Conservation (phyloP, 2,329 filamentous ascomycete genomes). For the Gaeumannomyces tritici region DNA sequence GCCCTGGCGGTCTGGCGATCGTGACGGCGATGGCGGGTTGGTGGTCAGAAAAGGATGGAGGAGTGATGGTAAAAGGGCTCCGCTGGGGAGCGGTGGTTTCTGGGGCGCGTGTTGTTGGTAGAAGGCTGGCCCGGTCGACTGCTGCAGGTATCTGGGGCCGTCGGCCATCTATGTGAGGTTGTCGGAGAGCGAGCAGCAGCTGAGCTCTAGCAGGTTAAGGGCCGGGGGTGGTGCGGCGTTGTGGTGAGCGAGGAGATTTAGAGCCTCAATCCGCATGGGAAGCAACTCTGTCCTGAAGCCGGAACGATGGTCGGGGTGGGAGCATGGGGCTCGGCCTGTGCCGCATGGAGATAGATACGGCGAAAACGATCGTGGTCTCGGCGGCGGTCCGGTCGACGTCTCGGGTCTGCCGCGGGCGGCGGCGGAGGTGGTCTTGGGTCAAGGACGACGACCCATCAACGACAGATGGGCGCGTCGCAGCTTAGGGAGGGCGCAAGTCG, state of each 20-base stretch:
- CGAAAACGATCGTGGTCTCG: neutral
- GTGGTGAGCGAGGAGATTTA: neutral
- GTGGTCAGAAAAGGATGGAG: constrained; percentile 20
- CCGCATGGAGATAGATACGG: constrained; percentile 1
- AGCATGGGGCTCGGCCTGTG: constrained; percentile 4
- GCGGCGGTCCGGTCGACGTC: neutral
- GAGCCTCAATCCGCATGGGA: constrained; percentile 6
- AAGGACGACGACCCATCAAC: neutral
- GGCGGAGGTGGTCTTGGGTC: neutral
- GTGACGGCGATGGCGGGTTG: constrained; percentile 18
- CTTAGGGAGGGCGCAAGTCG: neutral
- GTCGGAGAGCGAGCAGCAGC: constrained; percentile 12
- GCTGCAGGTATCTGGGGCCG: constrained; percentile 55
- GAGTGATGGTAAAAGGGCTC: constrained; percentile 10
- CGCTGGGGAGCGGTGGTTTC: neutral
- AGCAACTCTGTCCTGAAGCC: constrained; percentile 3
- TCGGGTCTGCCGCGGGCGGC: neutral
- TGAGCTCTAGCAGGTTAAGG: constrained; percentile 1
- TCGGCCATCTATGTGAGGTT: constrained; percentile 53
- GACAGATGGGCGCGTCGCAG: neutral
- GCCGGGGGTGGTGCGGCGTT: constrained; percentile 4
- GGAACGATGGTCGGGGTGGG: constrained; percentile 2
- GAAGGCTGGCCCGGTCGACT: constrained; percentile 44
- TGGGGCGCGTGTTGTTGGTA: constrained; percentile 41
- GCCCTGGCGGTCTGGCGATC: constrained; percentile 16